Percentiles rank a stretch among this genome's conserved stretches.
These are phyloP conservation scores for Geotrichum bryndzae DNA, from an alignment of 1,139 yeast species.

Conservation along the genomic window DNA sequence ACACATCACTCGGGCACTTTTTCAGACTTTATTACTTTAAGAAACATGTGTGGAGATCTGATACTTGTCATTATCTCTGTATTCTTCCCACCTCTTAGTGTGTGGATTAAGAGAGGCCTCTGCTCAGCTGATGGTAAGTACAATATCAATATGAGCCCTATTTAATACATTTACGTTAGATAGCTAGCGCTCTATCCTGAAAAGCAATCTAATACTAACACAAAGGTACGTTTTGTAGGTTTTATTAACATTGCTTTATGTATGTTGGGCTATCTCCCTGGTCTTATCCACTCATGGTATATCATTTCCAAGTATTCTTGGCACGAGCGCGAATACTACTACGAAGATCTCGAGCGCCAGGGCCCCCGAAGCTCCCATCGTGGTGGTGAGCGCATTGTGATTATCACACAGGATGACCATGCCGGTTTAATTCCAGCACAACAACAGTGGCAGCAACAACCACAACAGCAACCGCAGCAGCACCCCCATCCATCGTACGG, in stretches of 20 bases:
- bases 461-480: not conserved
- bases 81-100: slow-evolving; percentile 79
- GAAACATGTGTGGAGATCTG: not conserved
- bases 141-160: not conserved
- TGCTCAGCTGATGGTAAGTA: slow-evolving; percentile 55
- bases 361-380: not conserved
- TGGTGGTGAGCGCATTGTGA: not conserved
- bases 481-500: not conserved
- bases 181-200: not conserved
- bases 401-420: not conserved
- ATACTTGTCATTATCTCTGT: slow-evolving; percentile 72
- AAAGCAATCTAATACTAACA: not conserved
- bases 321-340: slow-evolving; percentile 19
- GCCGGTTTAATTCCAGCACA: not conserved
- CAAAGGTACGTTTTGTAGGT: slow-evolving; percentile 27
- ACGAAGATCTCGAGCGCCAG: not conserved
- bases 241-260: slow-evolving; percentile 71
- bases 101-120: slow-evolving; percentile 67
- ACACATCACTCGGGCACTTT: not conserved
- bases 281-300: slow-evolving; percentile 45
- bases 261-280: slow-evolving; percentile 76
- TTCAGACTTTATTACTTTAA: not conserved
- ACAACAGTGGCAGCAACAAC: not conserved
- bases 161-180: not conserved
- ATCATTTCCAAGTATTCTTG: slow-evolving; percentile 41